Evolutionary conservation across 176 grass and related monocot genomes (phyloP), one percentile per base, ranked within the genome.

Genomic region (Lolium multiflorum): DNA sequence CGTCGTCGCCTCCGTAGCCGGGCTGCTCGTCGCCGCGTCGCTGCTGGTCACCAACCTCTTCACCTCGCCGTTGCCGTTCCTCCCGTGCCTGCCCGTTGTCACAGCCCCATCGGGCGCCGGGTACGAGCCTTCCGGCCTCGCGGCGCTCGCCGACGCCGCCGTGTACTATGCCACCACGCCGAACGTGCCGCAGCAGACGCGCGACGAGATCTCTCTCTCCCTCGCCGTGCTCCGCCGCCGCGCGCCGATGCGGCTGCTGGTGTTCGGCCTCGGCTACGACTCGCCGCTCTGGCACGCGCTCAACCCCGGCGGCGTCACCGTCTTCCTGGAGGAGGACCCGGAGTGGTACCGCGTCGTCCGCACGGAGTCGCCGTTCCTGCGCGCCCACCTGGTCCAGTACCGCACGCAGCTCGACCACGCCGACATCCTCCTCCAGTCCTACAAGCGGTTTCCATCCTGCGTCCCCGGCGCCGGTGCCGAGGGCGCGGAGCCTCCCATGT

Each of bases 221-320:
- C 63, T 66, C 26, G 26, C 63, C 63, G 63, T 66, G 26, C 26
- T 66, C 63, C 63, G 63, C 5, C 63, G 63, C 26, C 63, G 63
- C 26, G 63, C 63, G 28, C 63, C 28, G 63, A 8, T 66, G 26
- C 26, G 63, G 63, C 63, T 66, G 26, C 63, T 66, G 26, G 63
- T 66, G 63, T 66, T 66, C 63, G 63, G 63, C 63, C 63, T 66
- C 63, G 31, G 31, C 31, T 35, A 35, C 63, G 63, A 66, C 1
- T 66, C 63, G 6, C 63, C 63, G 63, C 63, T 66, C 63, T 66
- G 63, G 63, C 63, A 66, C 63, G 63, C 63, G 63, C 63, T 66
- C 28, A 66, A 66, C 63, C 63, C 63, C 26, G 63, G 63, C 26
- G 63, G 63, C 63, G 63, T 66, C 63, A 66, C 63, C 63, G 63